These are phyloP conservation scores for Aspergillus awamori DNA, from an alignment of 2,329 filamentous ascomycete species.

Conservation along the genomic window DNA sequence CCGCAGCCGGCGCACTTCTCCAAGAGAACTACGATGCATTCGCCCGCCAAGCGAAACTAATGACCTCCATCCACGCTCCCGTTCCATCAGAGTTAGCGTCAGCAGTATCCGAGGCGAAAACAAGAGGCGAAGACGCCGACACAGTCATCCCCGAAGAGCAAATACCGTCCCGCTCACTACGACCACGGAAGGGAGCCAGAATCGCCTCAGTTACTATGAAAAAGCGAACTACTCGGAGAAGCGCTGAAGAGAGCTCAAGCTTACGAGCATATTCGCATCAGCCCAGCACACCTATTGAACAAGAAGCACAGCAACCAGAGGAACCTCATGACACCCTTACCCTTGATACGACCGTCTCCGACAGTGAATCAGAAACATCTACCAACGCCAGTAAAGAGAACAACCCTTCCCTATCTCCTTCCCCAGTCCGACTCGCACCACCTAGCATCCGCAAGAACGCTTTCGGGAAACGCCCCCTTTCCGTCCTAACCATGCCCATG, in stretches of 20 bases:
- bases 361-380: slow-evolving; percentile 33
- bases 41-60: slow-evolving; percentile 59
- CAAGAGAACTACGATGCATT: slow-evolving; percentile 63
- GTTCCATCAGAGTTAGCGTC: slow-evolving; percentile 51
- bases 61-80: slow-evolving; percentile 64
- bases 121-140: slow-evolving; percentile 54
- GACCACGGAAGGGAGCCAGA: slow-evolving; percentile 19
- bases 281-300: slow-evolving; percentile 17
- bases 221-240: slow-evolving; percentile 26
- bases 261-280: background rate
- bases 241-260: slow-evolving; percentile 14
- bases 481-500: slow-evolving; percentile 41
- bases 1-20: slow-evolving; percentile 60
- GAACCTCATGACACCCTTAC: slow-evolving; percentile 22
- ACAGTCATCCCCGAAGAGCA: slow-evolving; percentile 31
- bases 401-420: slow-evolving; percentile 46
- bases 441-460: slow-evolving; percentile 41
- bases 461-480: slow-evolving; percentile 48
- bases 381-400: slow-evolving; percentile 53
- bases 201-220: slow-evolving; percentile 37
- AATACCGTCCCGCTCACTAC: slow-evolving; percentile 21
- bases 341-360: slow-evolving; percentile 2
- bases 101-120: slow-evolving; percentile 57
- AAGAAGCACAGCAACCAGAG: slow-evolving; percentile 13
- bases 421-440: slow-evolving; percentile 39